These are phyloP conservation scores for Boletus sp. DNA, from an alignment of 768 basidiomycete species.

Conservation along the genomic window DNA sequence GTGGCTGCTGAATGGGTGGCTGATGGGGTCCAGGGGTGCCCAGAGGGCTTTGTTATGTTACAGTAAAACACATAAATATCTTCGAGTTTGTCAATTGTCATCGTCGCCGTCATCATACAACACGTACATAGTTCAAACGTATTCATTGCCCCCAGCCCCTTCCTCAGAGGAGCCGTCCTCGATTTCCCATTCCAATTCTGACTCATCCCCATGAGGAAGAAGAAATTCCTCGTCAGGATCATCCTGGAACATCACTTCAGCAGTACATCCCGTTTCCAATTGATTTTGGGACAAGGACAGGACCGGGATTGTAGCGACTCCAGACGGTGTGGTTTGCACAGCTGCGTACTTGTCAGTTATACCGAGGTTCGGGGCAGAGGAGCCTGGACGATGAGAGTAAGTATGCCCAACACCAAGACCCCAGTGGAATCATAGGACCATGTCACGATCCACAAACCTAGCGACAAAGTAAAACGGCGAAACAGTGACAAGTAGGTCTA, in stretches of 20 bases:
- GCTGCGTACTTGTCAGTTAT: neutral
- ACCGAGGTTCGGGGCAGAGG: neutral
- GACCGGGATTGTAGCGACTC: neutral
- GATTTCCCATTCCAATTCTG: neutral
- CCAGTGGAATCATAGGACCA: too few relatives aligned
- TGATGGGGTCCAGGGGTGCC: too few relatives aligned
- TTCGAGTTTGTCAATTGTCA: neutral
- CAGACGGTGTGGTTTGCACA: neutral
- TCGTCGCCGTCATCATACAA: neutral
- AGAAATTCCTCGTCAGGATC: too few relatives aligned
- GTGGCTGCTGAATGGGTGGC: too few relatives aligned
- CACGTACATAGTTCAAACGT: neutral
- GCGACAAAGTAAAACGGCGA: too few relatives aligned
- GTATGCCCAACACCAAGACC: too few relatives aligned
- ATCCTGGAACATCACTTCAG: neutral
- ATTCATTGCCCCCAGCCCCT: neutral
- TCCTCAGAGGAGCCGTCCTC: neutral
- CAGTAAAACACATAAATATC: neutral
- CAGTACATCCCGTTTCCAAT: neutral
- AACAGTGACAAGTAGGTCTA: too few relatives aligned
- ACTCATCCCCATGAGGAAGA: too few relatives aligned
- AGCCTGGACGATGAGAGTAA: neutral
- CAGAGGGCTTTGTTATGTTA: too few relatives aligned
- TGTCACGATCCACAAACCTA: too few relatives aligned
- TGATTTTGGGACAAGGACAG: neutral